Percentiles rank a stretch among this genome's conserved stretches.
Evolutionary conservation across 2,329 filamentous ascomycete species (phyloP).

Genomic region (Talaromyces sp.): DNA sequence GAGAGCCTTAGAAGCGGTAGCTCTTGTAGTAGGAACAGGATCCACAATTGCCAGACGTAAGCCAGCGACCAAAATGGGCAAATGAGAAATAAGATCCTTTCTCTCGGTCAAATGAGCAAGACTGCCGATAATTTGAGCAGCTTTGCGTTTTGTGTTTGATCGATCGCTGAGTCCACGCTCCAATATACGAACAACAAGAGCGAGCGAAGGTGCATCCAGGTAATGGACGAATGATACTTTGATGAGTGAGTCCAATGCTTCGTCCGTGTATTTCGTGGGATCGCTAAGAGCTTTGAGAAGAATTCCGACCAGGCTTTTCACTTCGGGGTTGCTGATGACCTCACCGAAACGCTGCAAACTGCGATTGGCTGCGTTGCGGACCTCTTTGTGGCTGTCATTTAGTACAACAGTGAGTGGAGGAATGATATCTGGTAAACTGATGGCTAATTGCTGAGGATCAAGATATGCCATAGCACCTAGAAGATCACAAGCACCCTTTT

Average conservation of each 20-base stretch:
- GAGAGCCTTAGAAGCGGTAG: slow-evolving; percentile 90
- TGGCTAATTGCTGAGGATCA: slow-evolving; percentile 88
- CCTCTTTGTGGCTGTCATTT: slow-evolving; percentile 98
- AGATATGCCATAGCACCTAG: slow-evolving; percentile 98
- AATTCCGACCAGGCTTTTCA: slow-evolving; percentile 86
- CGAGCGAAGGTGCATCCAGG: slow-evolving; percentile 92
- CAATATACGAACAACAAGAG: slow-evolving; percentile 89
- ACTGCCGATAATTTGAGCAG: slow-evolving; percentile 95
- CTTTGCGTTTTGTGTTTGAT: slow-evolving; percentile 93
- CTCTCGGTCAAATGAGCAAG: slow-evolving; percentile 94
- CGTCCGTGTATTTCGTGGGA: slow-evolving; percentile 94
- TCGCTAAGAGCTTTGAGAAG: slow-evolving; percentile 95
- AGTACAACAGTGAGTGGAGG: slow-evolving; percentile 89
- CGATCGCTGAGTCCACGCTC: slow-evolving; percentile 88
- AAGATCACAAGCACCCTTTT: slow-evolving; percentile 95
- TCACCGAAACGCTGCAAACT: slow-evolving; percentile 97
- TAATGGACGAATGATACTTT: slow-evolving; percentile 99
- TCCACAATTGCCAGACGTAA: slow-evolving; percentile 87
- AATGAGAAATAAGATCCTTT: slow-evolving; percentile 84
- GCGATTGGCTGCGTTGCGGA: slow-evolving; percentile 84
- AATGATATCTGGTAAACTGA: slow-evolving; percentile 93
- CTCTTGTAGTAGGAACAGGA: slow-evolving; percentile 91
- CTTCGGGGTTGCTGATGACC: slow-evolving; percentile 96
- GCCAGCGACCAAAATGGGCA: slow-evolving; percentile 88
- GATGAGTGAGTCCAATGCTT: slow-evolving; percentile 88